Percentiles rank a stretch among this genome's conserved stretches.
These are phyloP conservation scores for Mucor piriformis DNA, from an alignment of 371 early-diverging fungal genomes.

Conservation along the genomic window DNA sequence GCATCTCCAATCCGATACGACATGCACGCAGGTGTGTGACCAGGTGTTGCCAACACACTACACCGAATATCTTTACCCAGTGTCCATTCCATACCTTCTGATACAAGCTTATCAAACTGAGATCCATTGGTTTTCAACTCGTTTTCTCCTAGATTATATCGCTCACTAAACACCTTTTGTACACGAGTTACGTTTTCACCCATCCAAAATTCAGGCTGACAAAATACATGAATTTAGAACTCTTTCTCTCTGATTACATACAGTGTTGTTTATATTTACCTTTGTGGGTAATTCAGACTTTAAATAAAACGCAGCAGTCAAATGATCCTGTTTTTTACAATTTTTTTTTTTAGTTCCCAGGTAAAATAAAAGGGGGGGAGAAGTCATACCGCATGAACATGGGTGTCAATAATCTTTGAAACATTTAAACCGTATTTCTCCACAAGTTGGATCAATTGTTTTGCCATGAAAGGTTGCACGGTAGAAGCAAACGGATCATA, in stretches of 20 bases:
- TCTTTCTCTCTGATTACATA: too few species aligned
- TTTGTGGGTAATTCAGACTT: conserved; percentile 32
- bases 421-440: conserved; percentile 36
- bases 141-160: conserved; percentile 31
- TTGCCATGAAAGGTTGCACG: conserved; percentile 33
- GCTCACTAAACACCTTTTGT: conserved; percentile 41
- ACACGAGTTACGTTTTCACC: conserved; percentile 42
- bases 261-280: conserved; percentile 12
- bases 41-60: conserved; percentile 40
- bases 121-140: conserved; percentile 34
- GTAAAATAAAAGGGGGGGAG: too few species aligned
- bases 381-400: conserved; percentile 48
- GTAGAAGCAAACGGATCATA: conserved; percentile 43
- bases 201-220: conserved; percentile 45
- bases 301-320: conserved; percentile 43
- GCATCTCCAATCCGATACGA: conserved; percentile 52
- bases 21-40: conserved; percentile 54
- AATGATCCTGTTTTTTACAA: conserved; percentile 38
- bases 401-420: conserved; percentile 52
- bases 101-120: conserved; percentile 39
- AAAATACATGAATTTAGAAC: too few species aligned
- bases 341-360: neutral
- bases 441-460: conserved; percentile 32
- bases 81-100: conserved; percentile 34
- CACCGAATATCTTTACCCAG: conserved; percentile 49